phyloP scores from a whole-genome alignment of 2,329 filamentous ascomycete genomes.

The Pseudonectria foliicola region DNA sequence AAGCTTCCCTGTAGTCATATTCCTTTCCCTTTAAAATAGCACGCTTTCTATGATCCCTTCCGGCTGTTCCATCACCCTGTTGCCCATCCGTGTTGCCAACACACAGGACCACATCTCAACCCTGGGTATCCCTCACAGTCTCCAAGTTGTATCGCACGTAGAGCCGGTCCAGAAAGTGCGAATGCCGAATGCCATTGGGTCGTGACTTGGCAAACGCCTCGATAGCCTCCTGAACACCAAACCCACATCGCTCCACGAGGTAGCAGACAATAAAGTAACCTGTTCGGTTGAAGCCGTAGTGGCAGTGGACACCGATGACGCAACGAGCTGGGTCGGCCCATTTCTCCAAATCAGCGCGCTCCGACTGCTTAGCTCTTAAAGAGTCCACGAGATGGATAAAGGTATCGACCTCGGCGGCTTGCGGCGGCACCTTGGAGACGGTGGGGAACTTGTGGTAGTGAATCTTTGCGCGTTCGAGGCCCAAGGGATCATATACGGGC shows the following conservation, averaged over 20 bases:
- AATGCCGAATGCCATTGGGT: slow-evolving; percentile 80
- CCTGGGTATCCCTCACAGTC: neutral
- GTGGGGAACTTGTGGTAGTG: slow-evolving; percentile 84
- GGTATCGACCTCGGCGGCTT: slow-evolving; percentile 42
- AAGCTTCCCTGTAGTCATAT: too few species aligned
- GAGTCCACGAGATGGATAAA: slow-evolving; percentile 53
- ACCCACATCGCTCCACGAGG: slow-evolving; percentile 73
- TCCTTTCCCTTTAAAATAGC: too few species aligned
- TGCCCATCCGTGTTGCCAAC: too few species aligned
- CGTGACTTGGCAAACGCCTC: slow-evolving; percentile 66
- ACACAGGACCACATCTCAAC: too few species aligned
- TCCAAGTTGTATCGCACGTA: slow-evolving; percentile 62
- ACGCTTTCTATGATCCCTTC: too few species aligned
- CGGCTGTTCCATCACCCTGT: too few species aligned
- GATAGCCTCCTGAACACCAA: slow-evolving; percentile 67
- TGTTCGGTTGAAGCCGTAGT: slow-evolving; percentile 93
- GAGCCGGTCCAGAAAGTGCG: slow-evolving; percentile 78
- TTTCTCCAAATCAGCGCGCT: slow-evolving; percentile 30
- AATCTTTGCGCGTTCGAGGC: slow-evolving; percentile 58
- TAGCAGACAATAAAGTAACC: slow-evolving; percentile 89
- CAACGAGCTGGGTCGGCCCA: slow-evolving; percentile 30
- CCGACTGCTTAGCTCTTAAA: slow-evolving; percentile 47
- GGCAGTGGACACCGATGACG: slow-evolving; percentile 83
- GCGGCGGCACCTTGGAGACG: slow-evolving; percentile 82
- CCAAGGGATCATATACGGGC: slow-evolving; percentile 77